These are phyloP conservation scores for Adansonia digitata DNA, from an alignment of 345 rosid genomes.

Conservation along the genomic window DNA sequence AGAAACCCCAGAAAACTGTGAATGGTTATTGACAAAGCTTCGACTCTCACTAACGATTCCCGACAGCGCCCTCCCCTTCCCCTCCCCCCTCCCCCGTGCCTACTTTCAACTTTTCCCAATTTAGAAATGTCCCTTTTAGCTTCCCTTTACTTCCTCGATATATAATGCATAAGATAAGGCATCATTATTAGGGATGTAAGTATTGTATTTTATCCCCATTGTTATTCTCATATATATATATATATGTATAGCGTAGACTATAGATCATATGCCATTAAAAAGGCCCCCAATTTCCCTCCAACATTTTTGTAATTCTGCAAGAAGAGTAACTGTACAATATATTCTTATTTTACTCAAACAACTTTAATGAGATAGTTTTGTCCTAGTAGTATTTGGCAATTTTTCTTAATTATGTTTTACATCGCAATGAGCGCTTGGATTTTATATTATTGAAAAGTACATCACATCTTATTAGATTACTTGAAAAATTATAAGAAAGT, in stretches of 20 bases:
- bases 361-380: neutral
- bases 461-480: no score
- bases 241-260: no score
- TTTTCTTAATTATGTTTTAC: no score
- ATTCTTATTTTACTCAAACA: neutral
- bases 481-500: no score
- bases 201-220: slow-evolving; percentile 37
- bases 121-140: neutral
- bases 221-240: slow-evolving; percentile 39
- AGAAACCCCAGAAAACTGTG: slow-evolving; percentile 73
- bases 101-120: neutral
- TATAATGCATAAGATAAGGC: slow-evolving; percentile 22
- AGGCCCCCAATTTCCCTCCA: slow-evolving; percentile 2
- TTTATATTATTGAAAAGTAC: no score
- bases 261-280: slow-evolving; percentile 12
- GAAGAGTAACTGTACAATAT: slow-evolving; percentile 2
- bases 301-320: slow-evolving; percentile 1
- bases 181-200: slow-evolving; percentile 34
- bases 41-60: slow-evolving; percentile 16
- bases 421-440: no score
- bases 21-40: slow-evolving; percentile 48
- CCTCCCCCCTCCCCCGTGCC: no score
- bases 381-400: no score
- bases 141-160: neutral
- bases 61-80: no score